Base-by-base conservation (phyloP, 2,329 filamentous ascomycete genomes). In the Ascochyta pisi region DNA sequence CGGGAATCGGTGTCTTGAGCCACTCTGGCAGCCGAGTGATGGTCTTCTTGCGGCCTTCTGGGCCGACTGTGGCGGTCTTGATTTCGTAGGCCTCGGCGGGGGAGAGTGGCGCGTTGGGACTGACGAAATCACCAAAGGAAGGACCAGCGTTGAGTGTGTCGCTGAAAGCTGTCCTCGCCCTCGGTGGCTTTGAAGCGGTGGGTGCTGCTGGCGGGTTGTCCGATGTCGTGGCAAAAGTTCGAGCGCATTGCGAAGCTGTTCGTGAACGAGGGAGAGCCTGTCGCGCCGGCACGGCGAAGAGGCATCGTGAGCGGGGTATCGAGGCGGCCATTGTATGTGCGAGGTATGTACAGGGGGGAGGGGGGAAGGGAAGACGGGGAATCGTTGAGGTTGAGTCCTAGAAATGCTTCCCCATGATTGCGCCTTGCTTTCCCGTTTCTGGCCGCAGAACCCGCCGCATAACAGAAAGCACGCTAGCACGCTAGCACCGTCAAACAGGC, bases 1-100 rank as follows among this genome's bases (percentile, higher is more conserved):
- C 86, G 0, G 95, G 95, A 53, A 99, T 95, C 1, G 92, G 91
- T 22, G 94, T 99, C 83, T 98, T 97, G 61, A 99, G 86, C 95
- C 95, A 99, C 65, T 89, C 85, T 19, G 95, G 95, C 44, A 99
- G 82, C 43, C 95, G 87, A 44, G 86, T 88, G 68, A 89, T 86
- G 68, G 84, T 81, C 73, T 86, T 86, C 78, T 87, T 85, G 71
- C 82, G 84, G 53, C 85, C 85, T 61, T 81, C 80, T 1, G 84
- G 85, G 10, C 85, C 86, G 34, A 86, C 83, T 61, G 85, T 79
- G 7, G 84, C 86, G 12, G 84, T 88, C 63, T 84, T 83, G 58
- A 88, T 79, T 46, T 84, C 82, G 68, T 86, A 84, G 16, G 84
- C 82, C 66, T 87, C 84, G 73, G 70, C 82, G 63, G 58, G 76